These are phyloP conservation scores for Rostrohypoxylon terebratum DNA, from an alignment of 495 filamentous ascomycete genomes.

Conservation along the genomic window DNA sequence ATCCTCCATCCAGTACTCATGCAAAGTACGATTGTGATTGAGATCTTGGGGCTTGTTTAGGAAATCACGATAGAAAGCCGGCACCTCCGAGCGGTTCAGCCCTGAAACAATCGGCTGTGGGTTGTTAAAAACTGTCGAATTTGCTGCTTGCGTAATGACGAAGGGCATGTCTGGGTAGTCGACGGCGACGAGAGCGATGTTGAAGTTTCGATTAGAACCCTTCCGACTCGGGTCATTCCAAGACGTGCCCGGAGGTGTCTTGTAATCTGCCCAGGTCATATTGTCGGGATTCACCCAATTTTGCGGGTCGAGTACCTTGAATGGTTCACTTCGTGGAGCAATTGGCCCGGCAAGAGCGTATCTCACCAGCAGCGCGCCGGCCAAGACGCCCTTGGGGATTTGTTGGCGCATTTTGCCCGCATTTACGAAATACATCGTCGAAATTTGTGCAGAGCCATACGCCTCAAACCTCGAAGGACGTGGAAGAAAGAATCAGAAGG, in stretches of 20 bases:
- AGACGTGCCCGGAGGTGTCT: conserved; percentile 48
- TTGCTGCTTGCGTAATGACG: conserved; percentile 51
- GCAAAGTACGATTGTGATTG: conserved; percentile 55
- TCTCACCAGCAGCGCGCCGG: conserved; percentile 27
- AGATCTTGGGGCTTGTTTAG: conserved; percentile 55
- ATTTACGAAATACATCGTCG: conserved; percentile 27
- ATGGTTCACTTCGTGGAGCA: conserved; percentile 47
- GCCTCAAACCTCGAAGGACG: conserved; percentile 20
- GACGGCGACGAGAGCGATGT: conserved; percentile 58
- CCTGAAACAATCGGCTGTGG: conserved; percentile 48
- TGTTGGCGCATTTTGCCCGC: conserved; percentile 37
- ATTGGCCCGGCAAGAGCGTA: conserved; percentile 35
- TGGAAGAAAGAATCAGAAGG: conserved; percentile 19
- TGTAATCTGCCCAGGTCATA: conserved; percentile 59
- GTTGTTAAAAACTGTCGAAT: conserved; percentile 56
- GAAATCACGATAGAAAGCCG: conserved; percentile 56
- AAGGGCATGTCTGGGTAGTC: conserved; percentile 56
- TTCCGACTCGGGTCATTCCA: conserved; percentile 52
- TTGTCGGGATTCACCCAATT: conserved; percentile 57
- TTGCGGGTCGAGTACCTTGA: conserved; percentile 54
- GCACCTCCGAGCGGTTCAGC: conserved; percentile 52
- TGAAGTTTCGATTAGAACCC: conserved; percentile 53
- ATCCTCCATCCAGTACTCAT: conserved; percentile 63
- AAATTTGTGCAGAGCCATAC: conserved; percentile 8
- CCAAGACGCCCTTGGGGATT: conserved; percentile 32